These are phyloP conservation scores for Podospora bellae-mahoneyi DNA, from an alignment of 495 filamentous ascomycete genomes.

Conservation along the genomic window DNA sequence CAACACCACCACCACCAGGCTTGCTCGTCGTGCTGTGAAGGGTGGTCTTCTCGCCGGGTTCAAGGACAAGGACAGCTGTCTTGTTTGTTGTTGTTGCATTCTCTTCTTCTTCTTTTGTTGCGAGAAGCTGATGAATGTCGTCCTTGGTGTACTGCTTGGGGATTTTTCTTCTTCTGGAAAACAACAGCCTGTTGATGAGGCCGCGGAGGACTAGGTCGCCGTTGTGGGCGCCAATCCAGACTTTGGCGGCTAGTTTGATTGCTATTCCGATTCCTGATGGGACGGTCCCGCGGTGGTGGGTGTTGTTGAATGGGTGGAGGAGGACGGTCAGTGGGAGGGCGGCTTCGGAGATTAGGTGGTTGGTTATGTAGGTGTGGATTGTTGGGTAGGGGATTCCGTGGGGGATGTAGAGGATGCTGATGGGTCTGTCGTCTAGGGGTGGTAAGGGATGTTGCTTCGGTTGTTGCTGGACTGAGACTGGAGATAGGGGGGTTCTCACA, in stretches of 20 bases:
- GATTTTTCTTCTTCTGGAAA: neutral
- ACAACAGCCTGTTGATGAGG: neutral
- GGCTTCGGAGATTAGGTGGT: slow-evolving; percentile 53
- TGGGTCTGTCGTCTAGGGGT: slow-evolving; percentile 22
- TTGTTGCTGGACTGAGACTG: slow-evolving; percentile 31
- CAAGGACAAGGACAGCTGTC: neutral
- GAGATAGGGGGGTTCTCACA: slow-evolving; percentile 46
- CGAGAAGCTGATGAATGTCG: neutral
- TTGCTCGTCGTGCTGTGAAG: neutral
- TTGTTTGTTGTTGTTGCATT: neutral
- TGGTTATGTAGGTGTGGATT: slow-evolving; percentile 51
- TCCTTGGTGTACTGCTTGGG: neutral
- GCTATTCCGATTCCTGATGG: slow-evolving; percentile 38
- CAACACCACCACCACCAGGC: too few relatives aligned
- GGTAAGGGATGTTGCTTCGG: slow-evolving; percentile 7
- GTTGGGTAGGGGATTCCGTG: slow-evolving; percentile 53
- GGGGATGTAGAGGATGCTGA: slow-evolving; percentile 60
- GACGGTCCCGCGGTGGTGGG: slow-evolving; percentile 45
- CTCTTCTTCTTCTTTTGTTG: too few relatives aligned
- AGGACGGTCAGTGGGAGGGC: slow-evolving; percentile 61
- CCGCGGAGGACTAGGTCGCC: slow-evolving; percentile 36
- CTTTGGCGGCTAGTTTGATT: slow-evolving; percentile 45
- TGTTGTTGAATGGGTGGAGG: slow-evolving; percentile 60
- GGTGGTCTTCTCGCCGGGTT: neutral
- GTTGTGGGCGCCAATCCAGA: slow-evolving; percentile 66